phyloP scores from a whole-genome alignment of 805 yeast genomes.

The Starmerella kuoi region DNA sequence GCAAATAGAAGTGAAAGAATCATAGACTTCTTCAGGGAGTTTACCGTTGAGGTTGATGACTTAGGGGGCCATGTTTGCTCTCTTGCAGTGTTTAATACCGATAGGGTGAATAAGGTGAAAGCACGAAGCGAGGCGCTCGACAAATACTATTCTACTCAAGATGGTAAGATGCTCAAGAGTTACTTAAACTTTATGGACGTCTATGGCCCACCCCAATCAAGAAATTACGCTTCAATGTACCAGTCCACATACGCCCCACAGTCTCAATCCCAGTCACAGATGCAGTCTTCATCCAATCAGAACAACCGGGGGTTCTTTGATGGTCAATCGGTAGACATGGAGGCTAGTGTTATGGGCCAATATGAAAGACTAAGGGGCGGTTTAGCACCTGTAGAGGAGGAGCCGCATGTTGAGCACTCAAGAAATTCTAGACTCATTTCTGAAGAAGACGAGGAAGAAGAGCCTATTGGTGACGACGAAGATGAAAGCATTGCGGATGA shows the following conservation, averaged over 20 bases:
- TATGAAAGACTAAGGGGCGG: constrained; percentile 20
- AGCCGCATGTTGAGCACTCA: constrained; percentile 1
- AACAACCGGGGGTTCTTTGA: constrained; percentile 3
- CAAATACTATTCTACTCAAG: constrained; percentile 38
- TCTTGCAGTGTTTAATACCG: constrained; percentile 83
- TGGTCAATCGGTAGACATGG: constrained; percentile 12
- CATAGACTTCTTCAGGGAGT: constrained; percentile 83
- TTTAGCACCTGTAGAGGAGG: constrained; percentile 17
- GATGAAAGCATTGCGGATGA: constrained; percentile 28
- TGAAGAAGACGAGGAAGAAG: constrained; percentile 2
- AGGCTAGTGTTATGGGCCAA: constrained; percentile 28
- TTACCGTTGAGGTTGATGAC: constrained; percentile 83
- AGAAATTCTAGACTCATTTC: constrained; percentile 4
- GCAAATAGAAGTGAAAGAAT: constrained; percentile 63
- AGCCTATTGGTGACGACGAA: constrained; percentile 37
- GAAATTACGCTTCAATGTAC: constrained; percentile 6
- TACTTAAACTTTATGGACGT: constrained; percentile 79
- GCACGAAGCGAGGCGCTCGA: constrained; percentile 27
- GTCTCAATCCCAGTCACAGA: not conserved
- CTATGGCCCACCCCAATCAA: constrained; percentile 37
- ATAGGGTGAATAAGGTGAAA: constrained; percentile 35
- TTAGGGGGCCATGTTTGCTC: constrained; percentile 80
- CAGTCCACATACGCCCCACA: not conserved
- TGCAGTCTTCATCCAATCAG: not conserved
- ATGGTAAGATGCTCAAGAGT: constrained; percentile 85